phyloP scores from a whole-genome alignment of 176 grass and related monocot species.

The Oryza nivara region DNA sequence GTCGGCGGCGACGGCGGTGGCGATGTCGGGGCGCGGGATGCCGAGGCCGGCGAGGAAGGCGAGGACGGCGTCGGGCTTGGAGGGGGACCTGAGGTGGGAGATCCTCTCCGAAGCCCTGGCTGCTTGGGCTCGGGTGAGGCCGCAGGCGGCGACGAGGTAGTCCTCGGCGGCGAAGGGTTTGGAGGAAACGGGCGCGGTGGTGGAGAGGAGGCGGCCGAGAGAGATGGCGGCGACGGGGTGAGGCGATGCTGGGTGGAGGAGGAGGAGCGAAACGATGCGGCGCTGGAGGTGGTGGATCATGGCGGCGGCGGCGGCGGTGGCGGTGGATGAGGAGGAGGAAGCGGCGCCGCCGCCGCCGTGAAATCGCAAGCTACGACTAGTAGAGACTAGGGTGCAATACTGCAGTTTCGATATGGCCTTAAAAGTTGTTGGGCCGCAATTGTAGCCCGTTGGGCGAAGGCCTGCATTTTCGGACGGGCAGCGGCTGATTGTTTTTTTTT shows the following conservation, averaged over 20 bases:
- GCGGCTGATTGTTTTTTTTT: too few relatives aligned
- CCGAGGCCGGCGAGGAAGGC: constrained; percentile 37
- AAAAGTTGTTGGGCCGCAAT: too few relatives aligned
- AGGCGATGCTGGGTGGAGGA: background rate
- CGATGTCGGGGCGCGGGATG: constrained; percentile 1
- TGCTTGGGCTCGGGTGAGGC: constrained; percentile 20
- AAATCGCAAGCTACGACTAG: too few relatives aligned
- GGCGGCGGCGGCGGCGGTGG: too few relatives aligned
- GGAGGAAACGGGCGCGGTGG: background rate
- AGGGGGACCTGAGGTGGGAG: constrained; percentile 28
- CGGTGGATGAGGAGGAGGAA: background rate
- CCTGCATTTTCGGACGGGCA: too few relatives aligned
- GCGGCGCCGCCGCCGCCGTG: background rate
- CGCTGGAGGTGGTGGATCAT: background rate
- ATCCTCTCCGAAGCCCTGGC: background rate
- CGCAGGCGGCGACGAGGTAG: constrained; percentile 46
- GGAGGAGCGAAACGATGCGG: background rate
- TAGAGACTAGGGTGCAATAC: too few relatives aligned
- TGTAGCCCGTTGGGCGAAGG: too few relatives aligned
- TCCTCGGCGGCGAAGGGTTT: constrained; percentile 32
- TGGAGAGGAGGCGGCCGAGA: background rate
- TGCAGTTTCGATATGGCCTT: background rate
- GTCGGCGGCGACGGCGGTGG: background rate
- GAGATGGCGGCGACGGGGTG: background rate
- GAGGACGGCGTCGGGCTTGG: constrained; percentile 34